Percentiles rank a stretch among this genome's conserved stretches.
Evolutionary conservation across 2,329 filamentous ascomycete species (phyloP).

Genomic region (Colletotrichum cordylinicola): DNA sequence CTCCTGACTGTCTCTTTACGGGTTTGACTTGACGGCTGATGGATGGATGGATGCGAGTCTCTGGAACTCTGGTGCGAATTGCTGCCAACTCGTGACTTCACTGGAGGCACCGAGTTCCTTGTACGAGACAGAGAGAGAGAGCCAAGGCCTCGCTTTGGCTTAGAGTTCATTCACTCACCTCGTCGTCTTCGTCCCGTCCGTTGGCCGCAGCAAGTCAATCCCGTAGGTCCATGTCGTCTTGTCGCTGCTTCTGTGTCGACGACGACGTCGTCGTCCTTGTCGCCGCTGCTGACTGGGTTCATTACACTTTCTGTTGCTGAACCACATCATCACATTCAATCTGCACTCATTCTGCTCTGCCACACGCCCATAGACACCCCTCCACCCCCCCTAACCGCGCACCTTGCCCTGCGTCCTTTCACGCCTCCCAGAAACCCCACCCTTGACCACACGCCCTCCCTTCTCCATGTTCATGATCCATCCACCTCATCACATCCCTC

Average conservation of each 20-base stretch:
- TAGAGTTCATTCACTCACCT: slow-evolving; percentile 9
- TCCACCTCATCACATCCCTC: slow-evolving; percentile 6
- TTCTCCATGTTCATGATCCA: slow-evolving; percentile 14
- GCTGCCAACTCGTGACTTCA: slow-evolving; percentile 2
- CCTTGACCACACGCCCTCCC: slow-evolving; percentile 8
- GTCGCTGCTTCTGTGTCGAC: not conserved
- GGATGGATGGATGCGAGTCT: slow-evolving; percentile 4
- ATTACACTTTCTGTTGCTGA: slow-evolving; percentile 13
- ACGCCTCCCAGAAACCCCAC: not conserved
- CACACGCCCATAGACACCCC: not conserved
- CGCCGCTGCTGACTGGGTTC: slow-evolving; percentile 6
- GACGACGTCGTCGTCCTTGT: not conserved
- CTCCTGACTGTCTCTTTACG: not conserved
- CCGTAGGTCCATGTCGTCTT: not conserved
- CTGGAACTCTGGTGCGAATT: not conserved
- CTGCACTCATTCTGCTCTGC: not conserved
- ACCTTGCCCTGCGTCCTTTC: not conserved
- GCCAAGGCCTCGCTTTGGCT: not conserved
- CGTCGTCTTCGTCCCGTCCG: slow-evolving; percentile 6
- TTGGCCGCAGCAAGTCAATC: not conserved
- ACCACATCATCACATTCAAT: not conserved
- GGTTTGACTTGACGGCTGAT: slow-evolving; percentile 8
- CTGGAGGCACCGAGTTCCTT: slow-evolving; percentile 1
- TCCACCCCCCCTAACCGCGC: not conserved
- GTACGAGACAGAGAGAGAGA: not conserved